Evolutionary conservation across 768 basidiomycete genomes (phyloP), one percentile per base, ranked within the genome.

Genomic region (Lyophyllum decastes): DNA sequence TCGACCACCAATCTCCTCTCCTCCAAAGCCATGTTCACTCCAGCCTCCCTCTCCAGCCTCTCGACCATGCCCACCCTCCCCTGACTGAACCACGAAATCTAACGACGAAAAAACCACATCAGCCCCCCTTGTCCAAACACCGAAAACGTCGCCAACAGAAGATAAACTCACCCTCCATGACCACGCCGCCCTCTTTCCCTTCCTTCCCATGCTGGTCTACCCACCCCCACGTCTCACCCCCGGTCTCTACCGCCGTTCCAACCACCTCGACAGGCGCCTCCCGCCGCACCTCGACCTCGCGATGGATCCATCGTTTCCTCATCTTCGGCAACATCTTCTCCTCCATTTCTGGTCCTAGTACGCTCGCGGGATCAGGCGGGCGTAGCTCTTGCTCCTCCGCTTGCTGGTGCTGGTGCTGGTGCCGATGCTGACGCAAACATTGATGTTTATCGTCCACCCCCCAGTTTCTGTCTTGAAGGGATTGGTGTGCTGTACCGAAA

Each of bases 251-350:
- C 53, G 21, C 55, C 34, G 17, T 21, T 44, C 19, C 24, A 48
- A 40, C 59, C 52, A 21, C 16, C 48, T 27, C 52, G 22, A 12
- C 54, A 52, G 22, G 58, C 47, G 35, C 22, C 48, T 64, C 64
- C 49, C 61, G 69, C 54, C 69, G 49, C 35, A 66, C 63, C 56
- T 74, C 68, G 10, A 63, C 49, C 53, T 68, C 70, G 0, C 63
- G 58, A 26, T 72, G 73, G 43, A 76, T 77, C 78, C 78, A 78
- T 48, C 68, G 62, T 55, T 85, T 89, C 40, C 87, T 76, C 81
- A 89, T 81, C 70, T 84, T 85, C 2, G 87, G 86, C 5, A 86
- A 87, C 62, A 88, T 76, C 48, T 70, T 71, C 10, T 78, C 77
- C 54, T 78, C 75, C 38, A 27, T 55, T 61, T 38, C 51, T 50